phyloP scores from a whole-genome alignment of 2,329 filamentous ascomycete species.

The Rutstroemia sp. region DNA sequence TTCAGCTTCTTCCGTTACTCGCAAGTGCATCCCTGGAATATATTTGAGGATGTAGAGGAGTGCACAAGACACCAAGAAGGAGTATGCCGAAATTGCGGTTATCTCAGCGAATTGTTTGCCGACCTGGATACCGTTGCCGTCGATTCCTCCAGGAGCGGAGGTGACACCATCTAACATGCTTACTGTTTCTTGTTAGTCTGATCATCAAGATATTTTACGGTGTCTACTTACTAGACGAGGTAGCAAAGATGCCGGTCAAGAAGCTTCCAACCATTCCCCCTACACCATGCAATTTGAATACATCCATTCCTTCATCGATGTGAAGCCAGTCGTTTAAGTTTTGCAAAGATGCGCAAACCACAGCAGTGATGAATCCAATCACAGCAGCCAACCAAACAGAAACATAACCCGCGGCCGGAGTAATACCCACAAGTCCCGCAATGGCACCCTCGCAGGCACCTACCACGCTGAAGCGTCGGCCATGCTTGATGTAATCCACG shows the following conservation, averaged over 20 bases:
- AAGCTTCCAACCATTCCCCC: conserved; percentile 51
- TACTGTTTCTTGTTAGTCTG: conserved; percentile 28
- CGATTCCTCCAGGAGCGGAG: conserved; percentile 37
- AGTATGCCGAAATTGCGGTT: conserved; percentile 46
- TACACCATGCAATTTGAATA: conserved; percentile 52
- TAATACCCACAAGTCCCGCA: conserved; percentile 50
- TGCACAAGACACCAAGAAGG: conserved; percentile 44
- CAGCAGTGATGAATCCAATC: conserved; percentile 44
- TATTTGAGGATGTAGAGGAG: conserved; percentile 49
- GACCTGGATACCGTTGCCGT: conserved; percentile 46
- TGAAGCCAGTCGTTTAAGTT: conserved; percentile 43
- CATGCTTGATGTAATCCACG: conserved; percentile 43
- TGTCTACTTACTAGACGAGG: conserved; percentile 27
- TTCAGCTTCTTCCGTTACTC: conserved; percentile 48
- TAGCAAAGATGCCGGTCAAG: conserved; percentile 50
- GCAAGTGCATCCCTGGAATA: conserved; percentile 49
- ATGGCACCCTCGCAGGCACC: conserved; percentile 48
- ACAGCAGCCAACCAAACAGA: conserved; percentile 43
- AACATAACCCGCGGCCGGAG: conserved; percentile 49
- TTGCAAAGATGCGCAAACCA: conserved; percentile 31
- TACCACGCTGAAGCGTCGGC: conserved; percentile 41
- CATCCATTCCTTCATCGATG: conserved; percentile 51
- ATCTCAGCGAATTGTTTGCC: conserved; percentile 51
- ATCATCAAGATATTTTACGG: too few relatives aligned
- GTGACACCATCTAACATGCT: conserved; percentile 45